Evolutionary conservation across 495 filamentous ascomycete species (phyloP), one percentile per base, ranked within the genome.

Genomic region (Penicillium ucsense): DNA sequence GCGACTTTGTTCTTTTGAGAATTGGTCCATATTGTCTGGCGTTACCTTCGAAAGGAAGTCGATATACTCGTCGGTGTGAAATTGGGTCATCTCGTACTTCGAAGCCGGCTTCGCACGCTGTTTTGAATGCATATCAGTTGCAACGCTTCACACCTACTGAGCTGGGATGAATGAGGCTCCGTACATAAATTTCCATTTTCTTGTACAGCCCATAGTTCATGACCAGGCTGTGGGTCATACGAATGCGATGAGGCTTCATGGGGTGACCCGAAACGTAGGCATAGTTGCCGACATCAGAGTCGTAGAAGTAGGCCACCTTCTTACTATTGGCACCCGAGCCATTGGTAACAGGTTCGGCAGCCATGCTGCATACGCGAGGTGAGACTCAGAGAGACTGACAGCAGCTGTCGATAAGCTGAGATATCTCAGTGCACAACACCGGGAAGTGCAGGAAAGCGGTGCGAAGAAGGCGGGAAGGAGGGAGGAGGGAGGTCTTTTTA

Each of bases 171-270:
- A 20, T n/a, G 20, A 31, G 6, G 31, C 36, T n/a, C 78, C 86
- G 74, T 70, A 95, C 90, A 57, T 97, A 99, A 11, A 99, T 95
- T 57, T 99, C 92, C 82, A 99, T 94, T 62, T 94, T 94, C 68
- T 94, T 94, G 70, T 97, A 99, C 0, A 96, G 78, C 28, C 87
- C 86, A 70, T 96, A 97, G 66, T 99, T 97, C 92, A 99, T 97
- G 46, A 99, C 90, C 65, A 99, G 66, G 54, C 84, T 89, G 72
- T 99, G 92, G 36, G 92, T 88, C 77, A 99, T 84, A 53, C 92
- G 82, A 66, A 99, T 97, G 39, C 92, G 83, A 72, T 98, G 92
- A 10, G 92, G 92, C 73, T 99, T 99, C 92, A 99, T 99, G 11
- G 92, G 92, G 72, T 99, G 92, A 29, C 92, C 92, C 12, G 92